Percentiles rank a stretch among this genome's conserved stretches.
Conservation (phyloP, 257 asterid species). For the Gynochthodes officinalis region DNA sequence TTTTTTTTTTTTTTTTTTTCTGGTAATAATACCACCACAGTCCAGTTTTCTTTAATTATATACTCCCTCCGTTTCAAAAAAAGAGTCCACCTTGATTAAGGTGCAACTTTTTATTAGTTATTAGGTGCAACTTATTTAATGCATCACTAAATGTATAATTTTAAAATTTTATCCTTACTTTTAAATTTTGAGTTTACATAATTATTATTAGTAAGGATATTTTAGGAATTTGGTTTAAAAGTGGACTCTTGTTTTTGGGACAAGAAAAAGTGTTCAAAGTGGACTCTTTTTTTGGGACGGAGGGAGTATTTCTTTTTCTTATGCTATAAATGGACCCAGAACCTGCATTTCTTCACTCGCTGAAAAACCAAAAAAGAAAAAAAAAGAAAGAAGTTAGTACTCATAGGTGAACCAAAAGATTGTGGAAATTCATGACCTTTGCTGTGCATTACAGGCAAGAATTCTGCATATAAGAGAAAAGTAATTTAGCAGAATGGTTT, state of each 20-base stretch:
- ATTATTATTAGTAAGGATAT: no score
- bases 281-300: no score
- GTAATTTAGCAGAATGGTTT: background rate
- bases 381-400: background rate
- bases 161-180: no score
- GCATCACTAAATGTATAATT: no score
- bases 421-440: background rate
- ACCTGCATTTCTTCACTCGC: background rate
- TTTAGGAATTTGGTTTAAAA: no score
- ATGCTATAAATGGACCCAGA: background rate
- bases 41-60: background rate
- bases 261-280: no score
- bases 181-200: no score
- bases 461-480: background rate
- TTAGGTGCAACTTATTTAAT: no score
- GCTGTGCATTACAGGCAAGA: background rate
- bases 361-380: background rate
- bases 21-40: background rate
- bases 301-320: no score
- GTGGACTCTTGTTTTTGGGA: no score
- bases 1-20: background rate
- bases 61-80: background rate
- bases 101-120: no score
- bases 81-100: no score
- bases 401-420: background rate